A percentile compares a stretch with the other conserved stretches of the same genome.
phyloP scores from a whole-genome alignment of 169 alveolate genomes.

The Plasmodium coatneyi region DNA sequence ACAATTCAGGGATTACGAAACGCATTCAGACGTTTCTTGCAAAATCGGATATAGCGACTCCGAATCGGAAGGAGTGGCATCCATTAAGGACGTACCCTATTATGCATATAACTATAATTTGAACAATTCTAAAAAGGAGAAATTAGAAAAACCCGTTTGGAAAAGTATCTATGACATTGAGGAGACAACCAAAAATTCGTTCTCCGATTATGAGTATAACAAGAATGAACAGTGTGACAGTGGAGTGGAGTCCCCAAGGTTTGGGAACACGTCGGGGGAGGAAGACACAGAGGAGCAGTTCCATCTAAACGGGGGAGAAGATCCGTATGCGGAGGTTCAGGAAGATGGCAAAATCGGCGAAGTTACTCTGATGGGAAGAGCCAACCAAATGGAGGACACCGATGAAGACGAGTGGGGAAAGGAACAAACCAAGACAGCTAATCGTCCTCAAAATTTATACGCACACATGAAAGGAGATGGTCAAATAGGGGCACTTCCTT shows the following conservation, averaged over 20 bases:
- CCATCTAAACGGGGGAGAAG: neutral
- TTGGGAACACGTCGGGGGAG: conserved; percentile 58
- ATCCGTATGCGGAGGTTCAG: neutral
- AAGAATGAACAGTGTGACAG: conserved; percentile 26
- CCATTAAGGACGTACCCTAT: conserved; percentile 59
- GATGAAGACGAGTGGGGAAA: conserved; percentile 2
- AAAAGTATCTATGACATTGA: conserved; percentile 63
- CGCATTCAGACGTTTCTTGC: conserved; percentile 66
- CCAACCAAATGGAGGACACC: neutral
- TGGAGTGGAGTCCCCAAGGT: conserved; percentile 56
- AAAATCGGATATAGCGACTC: conserved; percentile 72
- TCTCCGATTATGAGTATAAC: conserved; percentile 58
- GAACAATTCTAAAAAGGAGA: conserved; percentile 55
- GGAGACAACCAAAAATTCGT: conserved; percentile 60
- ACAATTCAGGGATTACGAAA: conserved; percentile 45
- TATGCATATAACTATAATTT: conserved; percentile 23
- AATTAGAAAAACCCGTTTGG: conserved; percentile 70
- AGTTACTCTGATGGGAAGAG: neutral
- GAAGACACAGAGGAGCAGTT: neutral
- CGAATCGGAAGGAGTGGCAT: conserved; percentile 75
- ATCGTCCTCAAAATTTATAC: neutral
- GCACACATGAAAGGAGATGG: conserved; percentile 1
- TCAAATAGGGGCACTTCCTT: neutral
- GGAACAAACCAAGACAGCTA: neutral
- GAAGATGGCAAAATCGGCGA: neutral